These are phyloP conservation scores for Solanum appendiculatum DNA, from an alignment of 257 asterid species.

Conservation along the genomic window DNA sequence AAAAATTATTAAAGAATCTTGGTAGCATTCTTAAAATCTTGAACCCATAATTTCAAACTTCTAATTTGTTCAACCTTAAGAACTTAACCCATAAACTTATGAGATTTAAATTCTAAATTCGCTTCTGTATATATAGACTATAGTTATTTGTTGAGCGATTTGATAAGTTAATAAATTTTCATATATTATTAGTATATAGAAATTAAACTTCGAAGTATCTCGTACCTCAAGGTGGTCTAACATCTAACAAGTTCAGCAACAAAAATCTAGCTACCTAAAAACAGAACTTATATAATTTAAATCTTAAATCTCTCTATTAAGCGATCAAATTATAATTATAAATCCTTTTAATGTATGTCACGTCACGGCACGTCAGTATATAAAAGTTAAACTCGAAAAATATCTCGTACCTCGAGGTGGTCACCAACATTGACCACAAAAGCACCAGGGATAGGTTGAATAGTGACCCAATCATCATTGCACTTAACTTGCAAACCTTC, in stretches of 20 bases:
- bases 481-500: constrained; percentile 61
- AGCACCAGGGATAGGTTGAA: constrained; percentile 71
- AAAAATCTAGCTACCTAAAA: not conserved
- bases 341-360: fast-evolving
- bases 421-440: constrained; percentile 91
- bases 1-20: not conserved
- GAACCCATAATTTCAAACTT: not conserved
- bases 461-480: constrained; percentile 43
- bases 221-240: not conserved
- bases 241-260: not conserved
- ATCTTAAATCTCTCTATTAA: not conserved
- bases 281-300: not conserved
- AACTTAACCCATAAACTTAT: no score
- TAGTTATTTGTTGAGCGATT: not conserved
- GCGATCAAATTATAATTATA: not conserved
- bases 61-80: not conserved
- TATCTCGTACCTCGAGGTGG: constrained; percentile 68
- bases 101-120: no score
- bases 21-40: not conserved
- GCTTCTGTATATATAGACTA: fast-evolving
- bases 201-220: no score
- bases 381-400: not conserved
- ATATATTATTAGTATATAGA: no score
- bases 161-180: no score
- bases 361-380: fast-evolving